Percentiles rank a stretch among this genome's conserved stretches.
phyloP scores from a whole-genome alignment of 805 yeast species.

The Peterozyma xylosa region DNA sequence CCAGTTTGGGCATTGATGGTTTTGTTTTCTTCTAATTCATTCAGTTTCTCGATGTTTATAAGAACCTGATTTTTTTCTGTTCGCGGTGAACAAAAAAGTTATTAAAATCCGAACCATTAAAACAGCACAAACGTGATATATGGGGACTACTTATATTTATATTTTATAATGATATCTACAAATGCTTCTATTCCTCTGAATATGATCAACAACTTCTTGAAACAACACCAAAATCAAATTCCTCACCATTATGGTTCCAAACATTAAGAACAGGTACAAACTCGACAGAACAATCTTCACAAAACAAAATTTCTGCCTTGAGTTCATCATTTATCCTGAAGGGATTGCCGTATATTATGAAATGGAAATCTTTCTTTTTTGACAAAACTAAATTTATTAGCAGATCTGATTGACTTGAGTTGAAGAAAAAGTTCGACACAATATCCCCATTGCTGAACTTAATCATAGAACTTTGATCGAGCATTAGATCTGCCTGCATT shows the following conservation, averaged over 20 bases:
- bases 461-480: neutral
- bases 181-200: too few relatives aligned
- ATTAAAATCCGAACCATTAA: too few relatives aligned
- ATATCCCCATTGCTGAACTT: neutral
- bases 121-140: too few relatives aligned
- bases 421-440: neutral
- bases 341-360: slow-evolving; percentile 1
- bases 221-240: slow-evolving; percentile 16
- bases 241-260: slow-evolving; percentile 19
- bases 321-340: neutral
- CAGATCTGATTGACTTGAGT: neutral
- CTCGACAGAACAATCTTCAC: slow-evolving; percentile 12
- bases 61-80: too few relatives aligned
- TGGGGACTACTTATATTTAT: too few relatives aligned
- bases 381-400: neutral
- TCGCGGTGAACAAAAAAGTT: too few relatives aligned
- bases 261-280: slow-evolving; percentile 19
- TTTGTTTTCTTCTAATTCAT: too few relatives aligned
- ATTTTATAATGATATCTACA: too few relatives aligned
- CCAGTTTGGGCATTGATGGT: too few relatives aligned
- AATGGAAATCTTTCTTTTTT: neutral
- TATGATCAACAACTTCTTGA: slow-evolving; percentile 9
- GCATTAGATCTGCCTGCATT: neutral
- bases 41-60: too few relatives aligned
- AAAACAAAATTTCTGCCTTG: neutral